These are phyloP conservation scores for Phaeosphaeria sp. DNA, from an alignment of 2,329 filamentous ascomycete genomes.

Conservation along the genomic window DNA sequence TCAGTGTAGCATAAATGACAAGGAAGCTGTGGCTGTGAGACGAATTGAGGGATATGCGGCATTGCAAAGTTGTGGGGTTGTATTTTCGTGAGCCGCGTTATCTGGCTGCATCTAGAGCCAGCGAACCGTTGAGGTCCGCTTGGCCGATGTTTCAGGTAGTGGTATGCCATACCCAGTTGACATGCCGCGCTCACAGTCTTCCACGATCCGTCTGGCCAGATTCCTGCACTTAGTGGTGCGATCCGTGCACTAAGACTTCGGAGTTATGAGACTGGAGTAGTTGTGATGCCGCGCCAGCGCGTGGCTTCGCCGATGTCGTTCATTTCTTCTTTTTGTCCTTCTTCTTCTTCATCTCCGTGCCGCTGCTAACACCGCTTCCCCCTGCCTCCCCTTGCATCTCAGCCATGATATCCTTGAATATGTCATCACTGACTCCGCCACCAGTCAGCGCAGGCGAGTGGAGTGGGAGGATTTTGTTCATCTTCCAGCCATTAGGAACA, in stretches of 20 bases:
- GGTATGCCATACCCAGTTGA: no score
- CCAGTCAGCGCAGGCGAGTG: constrained; percentile 90
- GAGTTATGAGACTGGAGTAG: no score
- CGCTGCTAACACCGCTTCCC: constrained; percentile 33
- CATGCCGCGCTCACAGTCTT: no score
- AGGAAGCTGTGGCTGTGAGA: background rate
- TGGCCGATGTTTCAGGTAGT: no score
- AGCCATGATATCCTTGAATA: constrained; percentile 96
- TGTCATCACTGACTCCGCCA: constrained; percentile 91
- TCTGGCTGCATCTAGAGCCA: no score
- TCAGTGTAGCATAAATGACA: background rate
- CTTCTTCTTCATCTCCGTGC: constrained; percentile 39
- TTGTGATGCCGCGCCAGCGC: background rate
- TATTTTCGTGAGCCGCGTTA: background rate
- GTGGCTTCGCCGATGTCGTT: constrained; percentile 4
- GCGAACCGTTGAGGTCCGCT: no score
- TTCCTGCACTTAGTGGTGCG: background rate
- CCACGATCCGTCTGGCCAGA: background rate
- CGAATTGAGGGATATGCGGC: background rate
- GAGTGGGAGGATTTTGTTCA: constrained; percentile 81
- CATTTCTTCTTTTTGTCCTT: constrained; percentile 51
- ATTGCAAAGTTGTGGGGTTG: background rate
- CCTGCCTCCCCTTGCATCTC: constrained; percentile 71
- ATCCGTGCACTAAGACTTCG: no score
- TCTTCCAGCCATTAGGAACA: constrained; percentile 86